phyloP scores from a whole-genome alignment of 371 early-diverging fungal genomes.

The Syncephalastrum racemosum region DNA sequence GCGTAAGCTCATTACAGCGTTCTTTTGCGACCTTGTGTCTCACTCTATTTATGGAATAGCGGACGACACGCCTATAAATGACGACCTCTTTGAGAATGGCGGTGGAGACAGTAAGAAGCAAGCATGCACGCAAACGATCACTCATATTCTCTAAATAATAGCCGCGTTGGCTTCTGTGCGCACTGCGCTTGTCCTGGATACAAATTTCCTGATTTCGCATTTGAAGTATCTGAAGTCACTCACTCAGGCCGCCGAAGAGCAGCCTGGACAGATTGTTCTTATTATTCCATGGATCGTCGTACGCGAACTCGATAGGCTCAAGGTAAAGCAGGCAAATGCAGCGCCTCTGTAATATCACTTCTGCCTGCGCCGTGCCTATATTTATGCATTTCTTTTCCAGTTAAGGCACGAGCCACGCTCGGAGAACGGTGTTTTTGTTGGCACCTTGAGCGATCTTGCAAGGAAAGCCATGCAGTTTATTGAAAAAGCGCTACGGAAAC shows the following conservation, averaged over 20 bases:
- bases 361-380: too few relatives aligned
- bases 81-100: too few relatives aligned
- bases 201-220: conserved; percentile 43
- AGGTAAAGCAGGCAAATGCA: conserved; percentile 22
- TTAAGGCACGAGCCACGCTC: background rate
- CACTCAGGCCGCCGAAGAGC: conserved; percentile 18
- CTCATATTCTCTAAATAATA: background rate
- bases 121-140: background rate
- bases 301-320: conserved; percentile 37
- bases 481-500: conserved; percentile 16
- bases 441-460: conserved; percentile 17
- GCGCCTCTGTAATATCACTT: too few relatives aligned
- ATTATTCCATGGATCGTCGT: conserved; percentile 46
- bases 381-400: too few relatives aligned
- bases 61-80: too few relatives aligned
- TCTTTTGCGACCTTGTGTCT: background rate
- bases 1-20: background rate
- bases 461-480: conserved; percentile 39
- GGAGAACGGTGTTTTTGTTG: background rate
- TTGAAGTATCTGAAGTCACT: conserved; percentile 28
- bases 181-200: conserved; percentile 25
- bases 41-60: background rate
- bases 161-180: background rate
- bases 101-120: too few relatives aligned
- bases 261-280: conserved; percentile 23